These are phyloP conservation scores for Talaromyces albobiverticillius DNA, from an alignment of 2,329 filamentous ascomycete genomes.

Conservation along the genomic window DNA sequence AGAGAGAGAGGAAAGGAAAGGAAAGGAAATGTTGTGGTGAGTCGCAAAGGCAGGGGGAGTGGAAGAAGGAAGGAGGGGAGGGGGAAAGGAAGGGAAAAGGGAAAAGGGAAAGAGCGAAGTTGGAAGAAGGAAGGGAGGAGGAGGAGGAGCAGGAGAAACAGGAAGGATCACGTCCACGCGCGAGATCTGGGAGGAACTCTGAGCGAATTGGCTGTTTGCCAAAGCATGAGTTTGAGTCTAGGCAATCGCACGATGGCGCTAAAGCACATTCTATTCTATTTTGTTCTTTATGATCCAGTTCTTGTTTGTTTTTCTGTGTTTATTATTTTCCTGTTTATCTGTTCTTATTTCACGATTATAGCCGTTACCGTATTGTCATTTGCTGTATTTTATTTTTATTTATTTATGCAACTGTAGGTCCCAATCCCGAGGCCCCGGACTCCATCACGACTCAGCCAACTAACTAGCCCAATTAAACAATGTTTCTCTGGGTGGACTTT, in stretches of 20 bases:
- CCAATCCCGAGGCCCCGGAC: slow-evolving; percentile 9
- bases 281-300: background rate
- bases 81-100: background rate
- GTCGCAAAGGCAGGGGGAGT: slow-evolving; percentile 6
- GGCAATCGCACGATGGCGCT: background rate
- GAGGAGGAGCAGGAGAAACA: slow-evolving; percentile 6
- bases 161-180: background rate
- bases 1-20: slow-evolving; percentile 1
- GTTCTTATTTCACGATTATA: no score
- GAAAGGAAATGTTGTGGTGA: slow-evolving; percentile 11
- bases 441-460: no score
- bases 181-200: no score
- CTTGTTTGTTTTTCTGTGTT: background rate
- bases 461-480: no score
- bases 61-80: slow-evolving; percentile 9
- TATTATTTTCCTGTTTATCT: background rate
- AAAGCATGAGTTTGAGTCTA: background rate
- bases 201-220: no score
- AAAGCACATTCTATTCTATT: background rate
- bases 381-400: slow-evolving; percentile 3
- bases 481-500: no score
- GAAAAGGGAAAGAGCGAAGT: background rate
- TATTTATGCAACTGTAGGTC: background rate
- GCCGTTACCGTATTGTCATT: background rate
- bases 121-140: background rate